phyloP scores from a whole-genome alignment of 331 rosid genomes.

The Saraca asoca region DNA sequence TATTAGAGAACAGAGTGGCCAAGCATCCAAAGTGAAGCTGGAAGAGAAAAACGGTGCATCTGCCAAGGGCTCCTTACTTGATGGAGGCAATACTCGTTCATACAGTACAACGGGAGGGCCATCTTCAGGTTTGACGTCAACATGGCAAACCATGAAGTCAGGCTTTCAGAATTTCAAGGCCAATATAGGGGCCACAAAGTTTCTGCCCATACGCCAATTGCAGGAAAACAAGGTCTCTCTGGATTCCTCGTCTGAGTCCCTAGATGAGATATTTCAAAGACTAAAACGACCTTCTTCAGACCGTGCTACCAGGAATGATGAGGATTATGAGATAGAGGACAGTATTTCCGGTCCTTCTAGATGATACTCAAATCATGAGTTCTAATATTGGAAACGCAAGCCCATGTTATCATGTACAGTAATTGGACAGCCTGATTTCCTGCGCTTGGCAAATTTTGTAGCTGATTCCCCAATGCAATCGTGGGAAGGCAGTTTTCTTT shows the following conservation, averaged over 20 bases:
- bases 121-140: conserved; percentile 62
- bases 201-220: conserved; percentile 61
- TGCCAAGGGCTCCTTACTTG: conserved; percentile 67
- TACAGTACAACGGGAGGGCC: conserved; percentile 42
- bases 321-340: conserved; percentile 44
- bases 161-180: conserved; percentile 74
- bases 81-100: conserved; percentile 40
- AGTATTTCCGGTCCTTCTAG: conserved; percentile 42
- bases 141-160: conserved; percentile 75
- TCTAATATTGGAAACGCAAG: conserved; percentile 31
- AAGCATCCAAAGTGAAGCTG: conserved; percentile 48
- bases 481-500: conserved; percentile 31
- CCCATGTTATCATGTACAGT: conserved; percentile 50
- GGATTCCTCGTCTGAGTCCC: conserved; percentile 68
- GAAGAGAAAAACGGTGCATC: conserved; percentile 56
- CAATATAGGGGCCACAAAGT: conserved; percentile 60
- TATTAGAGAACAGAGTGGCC: conserved; percentile 67
- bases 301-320: conserved; percentile 36
- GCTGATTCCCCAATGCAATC: conserved; percentile 28
- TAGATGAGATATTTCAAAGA: conserved; percentile 85
- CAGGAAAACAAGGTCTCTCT: conserved; percentile 50
- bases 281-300: conserved; percentile 63
- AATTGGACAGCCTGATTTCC: conserved; percentile 35
- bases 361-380: conserved; percentile 36
- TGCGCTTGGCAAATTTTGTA: conserved; percentile 26